These are phyloP conservation scores for Puccinia novopanici DNA, from an alignment of 1,284 basidiomycete species.

Conservation along the genomic window DNA sequence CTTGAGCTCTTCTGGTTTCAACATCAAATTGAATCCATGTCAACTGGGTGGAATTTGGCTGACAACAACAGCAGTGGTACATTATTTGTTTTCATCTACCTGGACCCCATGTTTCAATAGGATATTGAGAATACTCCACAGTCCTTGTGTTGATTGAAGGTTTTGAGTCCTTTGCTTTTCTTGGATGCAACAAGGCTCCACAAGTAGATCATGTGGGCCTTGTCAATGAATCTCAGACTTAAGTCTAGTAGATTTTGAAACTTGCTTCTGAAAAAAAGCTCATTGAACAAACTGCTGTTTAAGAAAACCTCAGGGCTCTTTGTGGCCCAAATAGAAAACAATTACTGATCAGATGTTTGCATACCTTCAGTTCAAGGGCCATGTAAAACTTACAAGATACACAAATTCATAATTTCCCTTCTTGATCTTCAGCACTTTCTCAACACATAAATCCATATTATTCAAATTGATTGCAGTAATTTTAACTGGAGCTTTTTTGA, in stretches of 20 bases:
- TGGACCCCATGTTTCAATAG: neutral
- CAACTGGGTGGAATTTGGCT: neutral
- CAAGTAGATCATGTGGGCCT: too few relatives aligned
- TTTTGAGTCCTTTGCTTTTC: neutral
- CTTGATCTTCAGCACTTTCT: neutral
- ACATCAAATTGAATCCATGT: neutral
- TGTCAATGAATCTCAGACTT: neutral
- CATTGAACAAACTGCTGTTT: neutral
- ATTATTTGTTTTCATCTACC: neutral
- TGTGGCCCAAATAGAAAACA: neutral
- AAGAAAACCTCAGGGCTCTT: constrained; percentile 1
- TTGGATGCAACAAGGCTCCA: neutral
- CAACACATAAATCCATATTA: neutral
- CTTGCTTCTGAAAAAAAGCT: neutral
- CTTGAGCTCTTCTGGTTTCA: neutral
- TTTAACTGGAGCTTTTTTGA: too few relatives aligned
- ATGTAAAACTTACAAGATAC: too few relatives aligned
- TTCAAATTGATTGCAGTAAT: constrained; percentile 17
- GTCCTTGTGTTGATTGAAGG: neutral
- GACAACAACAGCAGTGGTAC: neutral
- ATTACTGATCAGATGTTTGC: too few relatives aligned
- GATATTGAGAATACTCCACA: too few relatives aligned
- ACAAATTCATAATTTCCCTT: neutral
- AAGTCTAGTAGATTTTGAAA: neutral
- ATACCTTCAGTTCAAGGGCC: neutral